A percentile compares a stretch with the other conserved stretches of the same genome.
These are phyloP conservation scores for Yarrowia sp. DNA, from an alignment of 805 yeast genomes.

Conservation along the genomic window DNA sequence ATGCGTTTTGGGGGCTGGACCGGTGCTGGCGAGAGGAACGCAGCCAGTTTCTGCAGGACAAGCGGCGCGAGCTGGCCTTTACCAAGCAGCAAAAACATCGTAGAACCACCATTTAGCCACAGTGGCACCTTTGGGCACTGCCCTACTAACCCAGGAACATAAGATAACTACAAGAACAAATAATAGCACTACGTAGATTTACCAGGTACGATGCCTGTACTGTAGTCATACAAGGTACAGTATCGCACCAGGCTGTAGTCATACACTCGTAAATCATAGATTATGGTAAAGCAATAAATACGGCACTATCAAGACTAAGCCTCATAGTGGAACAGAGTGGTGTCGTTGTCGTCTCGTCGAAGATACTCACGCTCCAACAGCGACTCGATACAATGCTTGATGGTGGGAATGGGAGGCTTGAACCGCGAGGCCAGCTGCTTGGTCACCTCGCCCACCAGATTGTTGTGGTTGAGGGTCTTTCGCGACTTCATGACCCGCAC, in stretches of 20 bases:
- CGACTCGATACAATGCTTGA: constrained; percentile 70
- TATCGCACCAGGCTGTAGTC: too few relatives aligned
- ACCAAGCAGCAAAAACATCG: constrained; percentile 31
- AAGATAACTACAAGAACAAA: neutral
- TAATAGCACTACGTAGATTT: too few relatives aligned
- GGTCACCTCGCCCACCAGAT: constrained; percentile 62
- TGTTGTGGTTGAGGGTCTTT: constrained; percentile 57
- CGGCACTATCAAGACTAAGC: constrained; percentile 41
- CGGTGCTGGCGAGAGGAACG: constrained; percentile 33
- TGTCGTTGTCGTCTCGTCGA: constrained; percentile 61
- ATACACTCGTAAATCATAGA: too few relatives aligned
- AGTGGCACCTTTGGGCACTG: neutral
- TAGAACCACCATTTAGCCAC: constrained; percentile 25
- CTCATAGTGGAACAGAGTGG: constrained; percentile 60
- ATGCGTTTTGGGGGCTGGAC: constrained; percentile 30
- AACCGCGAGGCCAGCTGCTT: constrained; percentile 60
- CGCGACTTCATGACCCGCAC: constrained; percentile 83
- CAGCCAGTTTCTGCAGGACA: constrained; percentile 31
- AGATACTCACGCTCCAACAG: constrained; percentile 78
- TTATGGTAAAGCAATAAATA: constrained; percentile 12
- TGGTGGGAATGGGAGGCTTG: constrained; percentile 61
- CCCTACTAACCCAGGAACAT: constrained; percentile 13
- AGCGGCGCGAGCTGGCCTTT: constrained; percentile 32
- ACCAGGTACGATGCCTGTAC: too few relatives aligned
- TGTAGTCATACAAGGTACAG: too few relatives aligned